phyloP scores from a whole-genome alignment of 2,329 filamentous ascomycete genomes.

The Aureobasidium zeae region DNA sequence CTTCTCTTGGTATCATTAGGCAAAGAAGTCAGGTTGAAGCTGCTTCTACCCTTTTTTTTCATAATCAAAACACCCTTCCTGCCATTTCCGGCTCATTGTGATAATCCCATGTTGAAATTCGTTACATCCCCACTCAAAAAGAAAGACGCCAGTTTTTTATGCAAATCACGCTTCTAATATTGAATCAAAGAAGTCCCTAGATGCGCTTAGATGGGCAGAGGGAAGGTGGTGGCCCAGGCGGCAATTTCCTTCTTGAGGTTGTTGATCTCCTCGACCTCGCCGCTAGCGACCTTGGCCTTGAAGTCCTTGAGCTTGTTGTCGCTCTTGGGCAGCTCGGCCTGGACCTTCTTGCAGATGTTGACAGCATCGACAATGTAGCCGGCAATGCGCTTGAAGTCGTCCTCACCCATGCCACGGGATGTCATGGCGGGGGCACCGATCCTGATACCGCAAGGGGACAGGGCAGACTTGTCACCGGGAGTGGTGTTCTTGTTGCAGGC shows the following conservation, averaged over 20 bases:
- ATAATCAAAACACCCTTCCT: conserved; percentile 12
- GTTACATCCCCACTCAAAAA: conserved; percentile 9
- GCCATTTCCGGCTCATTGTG: too few relatives aligned
- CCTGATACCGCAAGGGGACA: conserved; percentile 88
- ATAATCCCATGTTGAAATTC: conserved; percentile 16
- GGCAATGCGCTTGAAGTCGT: conserved; percentile 86
- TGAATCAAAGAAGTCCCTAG: conserved; percentile 6
- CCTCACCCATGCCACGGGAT: conserved; percentile 80
- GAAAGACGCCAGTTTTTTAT: conserved; percentile 15
- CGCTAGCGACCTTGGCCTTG: conserved; percentile 78
- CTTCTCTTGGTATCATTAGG: conserved; percentile 16
- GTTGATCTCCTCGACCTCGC: conserved; percentile 72
- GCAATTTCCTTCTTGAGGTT: conserved; percentile 82
- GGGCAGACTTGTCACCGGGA: conserved; percentile 90
- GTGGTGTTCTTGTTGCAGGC: conserved; percentile 99
- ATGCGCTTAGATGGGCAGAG: conserved; percentile 61
- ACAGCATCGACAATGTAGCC: conserved; percentile 81
- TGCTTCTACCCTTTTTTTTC: conserved; percentile 9
- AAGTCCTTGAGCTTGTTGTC: conserved; percentile 99
- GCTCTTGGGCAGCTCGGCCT: conserved; percentile 79
- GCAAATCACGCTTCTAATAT: too few relatives aligned
- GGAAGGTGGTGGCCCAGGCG: conserved; percentile 79
- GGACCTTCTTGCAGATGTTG: conserved; percentile 82
- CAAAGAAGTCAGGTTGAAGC: conserved; percentile 16
- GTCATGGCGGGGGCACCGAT: conserved; percentile 98